These are phyloP conservation scores for Sporothrix curviconia DNA, from an alignment of 2,329 filamentous ascomycete species.

Conservation along the genomic window DNA sequence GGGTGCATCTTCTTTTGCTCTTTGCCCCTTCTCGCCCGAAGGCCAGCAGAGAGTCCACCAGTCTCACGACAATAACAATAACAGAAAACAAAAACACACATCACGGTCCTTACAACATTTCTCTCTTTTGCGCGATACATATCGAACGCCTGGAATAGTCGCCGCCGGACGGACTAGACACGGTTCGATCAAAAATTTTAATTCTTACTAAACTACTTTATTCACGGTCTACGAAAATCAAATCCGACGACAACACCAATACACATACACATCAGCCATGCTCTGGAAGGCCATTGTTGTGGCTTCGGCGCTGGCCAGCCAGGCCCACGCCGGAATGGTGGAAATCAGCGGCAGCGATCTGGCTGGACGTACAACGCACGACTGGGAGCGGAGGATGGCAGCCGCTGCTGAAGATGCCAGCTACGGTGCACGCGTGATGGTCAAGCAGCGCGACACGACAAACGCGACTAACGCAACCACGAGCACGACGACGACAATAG, in stretches of 20 bases:
- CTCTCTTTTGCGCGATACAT: not conserved
- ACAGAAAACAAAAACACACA: not conserved
- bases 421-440: constrained; percentile 16
- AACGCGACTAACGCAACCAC: constrained; percentile 15
- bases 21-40: not conserved
- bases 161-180: constrained; percentile 19
- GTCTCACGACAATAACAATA: not conserved
- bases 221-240: not conserved
- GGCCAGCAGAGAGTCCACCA: constrained; percentile 6
- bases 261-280: constrained; percentile 28
- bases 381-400: constrained; percentile 27
- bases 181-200: not conserved
- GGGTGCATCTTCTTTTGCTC: not conserved
- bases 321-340: constrained; percentile 30
- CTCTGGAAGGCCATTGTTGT: constrained; percentile 30
- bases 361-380: constrained; percentile 19
- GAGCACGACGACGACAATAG: not conserved
- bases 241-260: too few relatives aligned
- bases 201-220: not conserved
- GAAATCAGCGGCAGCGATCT: constrained; percentile 22
- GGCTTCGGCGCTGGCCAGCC: constrained; percentile 31
- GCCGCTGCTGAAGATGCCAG: constrained; percentile 20
- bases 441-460: constrained; percentile 17
- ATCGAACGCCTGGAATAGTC: constrained; percentile 9
- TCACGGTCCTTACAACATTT: not conserved